Evolutionary conservation across 768 basidiomycete genomes (phyloP), one percentile per base, ranked within the genome.

Genomic region (Exsudoporus frostii): DNA sequence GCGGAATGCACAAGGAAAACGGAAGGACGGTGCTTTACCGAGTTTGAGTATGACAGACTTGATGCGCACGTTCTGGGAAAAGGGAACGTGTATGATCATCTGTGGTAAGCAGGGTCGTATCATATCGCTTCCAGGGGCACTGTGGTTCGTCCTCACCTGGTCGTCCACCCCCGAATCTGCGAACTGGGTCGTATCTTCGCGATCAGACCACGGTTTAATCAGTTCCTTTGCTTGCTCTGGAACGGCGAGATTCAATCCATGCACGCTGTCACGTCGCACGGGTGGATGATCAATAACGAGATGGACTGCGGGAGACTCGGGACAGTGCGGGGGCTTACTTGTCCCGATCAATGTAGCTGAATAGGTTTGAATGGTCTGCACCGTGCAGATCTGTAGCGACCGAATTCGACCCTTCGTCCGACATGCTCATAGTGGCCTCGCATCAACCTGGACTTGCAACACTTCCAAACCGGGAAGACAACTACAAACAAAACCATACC

Each of bases 131-230:
- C 15, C 20, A 15, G 43, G 49, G 14, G 36, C 49, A n/a, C 39
- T 37, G 39, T 51, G 25, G 53, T 38, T 55, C 41, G 24, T 30
- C 54, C 74, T 45, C 55, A 88, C 90, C 80, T 93, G 89, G 64
- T 93, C 90, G 58, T 93, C 91, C 14, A 92, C 90, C 30, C 83
- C 85, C 0, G 90, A 92, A 19, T 92, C 86, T 14, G 82, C 84
- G 55, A 73, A 92, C 57, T 74, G 77, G 4, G 70, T 70, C 11
- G 79, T 84, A 45, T 86, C 82, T 22, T 92, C 88, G 41, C 90
- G 74, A 59, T 88, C 76, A 51, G 85, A 79, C 91, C 91, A 93
- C 3, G 86, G 82, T 68, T 93, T 93, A 55, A 93, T 86, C 34
- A 91, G 69, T 14, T 73, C 79, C 57, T 82, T 84, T 1, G 90